Evolutionary conservation across 176 grass and related monocot species (phyloP), one percentile per base, ranked within the genome.

Genomic region (Chloris gayana): DNA sequence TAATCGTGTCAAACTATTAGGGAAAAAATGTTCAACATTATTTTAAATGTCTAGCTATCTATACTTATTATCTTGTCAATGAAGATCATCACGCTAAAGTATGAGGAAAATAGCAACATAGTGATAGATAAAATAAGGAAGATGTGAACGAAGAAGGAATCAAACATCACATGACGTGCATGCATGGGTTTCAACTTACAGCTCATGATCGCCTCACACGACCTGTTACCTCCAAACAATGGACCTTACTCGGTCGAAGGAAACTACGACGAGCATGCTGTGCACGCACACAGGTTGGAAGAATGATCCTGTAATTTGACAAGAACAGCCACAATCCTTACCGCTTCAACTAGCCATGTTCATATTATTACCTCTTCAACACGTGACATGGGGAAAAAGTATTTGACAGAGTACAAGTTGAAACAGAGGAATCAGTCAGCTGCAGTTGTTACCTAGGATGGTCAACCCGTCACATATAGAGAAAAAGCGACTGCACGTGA

Each of bases 91-190:
- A 35, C 2, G 5, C 34, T 10, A 1, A 10, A 42, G 41, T 49
- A 49, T 3, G 1, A 49, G 14, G 4, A 49, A n/a, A 14, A 30
- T 35, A 60, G 1, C 26, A 29, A 24, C 24, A 31, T 31, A 17
- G 19, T 46, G 1, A 64, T 2, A 11, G 66, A 66, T 34, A 3
- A 32, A 64, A 49, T 9, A 2, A 64, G 30, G 4, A 53, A 53
- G 5, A 53, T 14, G 12, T 3, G 1, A 11, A 49, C 32, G 2
- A 4, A 2, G 19, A 6, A 12, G 8, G 12, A 54, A 50, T 29
- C 3, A 39, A 45, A 18, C 29, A 69, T 19, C 32, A 78, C 68
- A 53, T 79, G 69, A 74, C 75, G 81, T 88, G 86, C 73, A 47
- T 77, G 73, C 80, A 68, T 68, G 27, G 45, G 39, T 41, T 41